These are phyloP conservation scores for Articulospora tetracladia DNA, from an alignment of 495 filamentous ascomycete genomes.

Conservation along the genomic window DNA sequence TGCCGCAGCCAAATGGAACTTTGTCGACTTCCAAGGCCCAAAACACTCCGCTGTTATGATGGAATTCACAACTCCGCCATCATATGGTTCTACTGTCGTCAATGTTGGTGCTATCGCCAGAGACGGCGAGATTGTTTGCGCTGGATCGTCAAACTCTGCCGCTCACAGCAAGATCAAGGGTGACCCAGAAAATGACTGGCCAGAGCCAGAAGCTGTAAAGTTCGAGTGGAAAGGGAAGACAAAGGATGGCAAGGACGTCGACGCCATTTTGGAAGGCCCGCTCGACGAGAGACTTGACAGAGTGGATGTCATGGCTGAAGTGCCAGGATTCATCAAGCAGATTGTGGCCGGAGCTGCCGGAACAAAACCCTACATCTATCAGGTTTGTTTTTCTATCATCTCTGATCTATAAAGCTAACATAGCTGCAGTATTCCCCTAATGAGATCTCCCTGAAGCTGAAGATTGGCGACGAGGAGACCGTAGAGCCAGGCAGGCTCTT, in stretches of 20 bases:
- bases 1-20: slow-evolving; percentile 91
- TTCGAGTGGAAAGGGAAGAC: slow-evolving; percentile 77
- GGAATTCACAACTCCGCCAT: slow-evolving; percentile 94
- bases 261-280: slow-evolving; percentile 63
- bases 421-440: slow-evolving; percentile 59
- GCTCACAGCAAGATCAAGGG: slow-evolving; percentile 63
- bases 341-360: slow-evolving; percentile 84
- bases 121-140: slow-evolving; percentile 75
- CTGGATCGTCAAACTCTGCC: slow-evolving; percentile 55
- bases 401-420: slow-evolving; percentile 23
- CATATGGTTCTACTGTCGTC: slow-evolving; percentile 86
- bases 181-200: slow-evolving; percentile 83
- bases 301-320: slow-evolving; percentile 94
- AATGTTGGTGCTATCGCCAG: slow-evolving; percentile 78
- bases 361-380: slow-evolving; percentile 96
- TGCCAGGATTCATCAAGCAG: slow-evolving; percentile 90
- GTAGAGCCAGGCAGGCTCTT: slow-evolving; percentile 75
- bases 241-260: slow-evolving; percentile 67
- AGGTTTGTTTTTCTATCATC: slow-evolving; percentile 48
- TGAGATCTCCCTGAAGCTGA: slow-evolving; percentile 68
- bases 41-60: slow-evolving; percentile 86
- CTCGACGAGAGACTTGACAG: slow-evolving; percentile 74
- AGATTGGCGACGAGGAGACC: slow-evolving; percentile 72
- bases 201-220: slow-evolving; percentile 70
- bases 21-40: slow-evolving; percentile 84